Evolutionary conservation across 352 stramenopile species (phyloP), one percentile per base, ranked within the genome.

Genomic region (Phytopythium boreale): DNA sequence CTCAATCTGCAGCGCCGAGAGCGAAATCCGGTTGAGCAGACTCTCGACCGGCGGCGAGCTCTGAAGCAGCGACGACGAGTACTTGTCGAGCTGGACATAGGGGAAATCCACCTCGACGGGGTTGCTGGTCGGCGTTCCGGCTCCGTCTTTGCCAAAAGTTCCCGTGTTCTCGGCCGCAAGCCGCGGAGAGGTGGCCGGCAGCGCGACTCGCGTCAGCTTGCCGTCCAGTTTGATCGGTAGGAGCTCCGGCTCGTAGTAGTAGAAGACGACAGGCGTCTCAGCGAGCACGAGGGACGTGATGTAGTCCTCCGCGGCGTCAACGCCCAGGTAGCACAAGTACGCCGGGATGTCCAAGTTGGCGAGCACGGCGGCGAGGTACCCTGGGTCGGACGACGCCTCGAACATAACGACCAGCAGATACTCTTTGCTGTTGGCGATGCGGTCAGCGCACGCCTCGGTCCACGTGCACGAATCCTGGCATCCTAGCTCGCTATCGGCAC

Each of bases 371-470:
- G 85, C 65, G 39, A 83, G 43, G 44, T 82, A 84, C 11, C 76
- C 76, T 19, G 56, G 49, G 49, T 85, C 72, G 37, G 72, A 80
- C 1, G 36, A 66, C 17, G 59, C 44, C 26, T 73, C 50, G 64
- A 80, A 80, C 69, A 85, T 76, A 15, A 76, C 62, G 20, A 85
- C 68, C 14, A 83, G 64, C 36, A 88, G 56, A 22, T 77, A 88
- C 29, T 82, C 68, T 2, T 66, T 61, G 9, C 65, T 66, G 20
- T 67, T 17, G 2, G 47, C 41, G 50, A 83, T 74, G 17, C 72
- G 62, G 9, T 53, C 46, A 17, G 71, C 74, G 41, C 79, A 87
- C 10, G 77, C 75, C 26, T 71, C 36, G 4, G 77, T 82, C 63
- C 69, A 80, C 1, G 79, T 79, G 20, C 79, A 87, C 27, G 67